Conservation (phyloP, 257 asterid species). For the Plantago major region DNA sequence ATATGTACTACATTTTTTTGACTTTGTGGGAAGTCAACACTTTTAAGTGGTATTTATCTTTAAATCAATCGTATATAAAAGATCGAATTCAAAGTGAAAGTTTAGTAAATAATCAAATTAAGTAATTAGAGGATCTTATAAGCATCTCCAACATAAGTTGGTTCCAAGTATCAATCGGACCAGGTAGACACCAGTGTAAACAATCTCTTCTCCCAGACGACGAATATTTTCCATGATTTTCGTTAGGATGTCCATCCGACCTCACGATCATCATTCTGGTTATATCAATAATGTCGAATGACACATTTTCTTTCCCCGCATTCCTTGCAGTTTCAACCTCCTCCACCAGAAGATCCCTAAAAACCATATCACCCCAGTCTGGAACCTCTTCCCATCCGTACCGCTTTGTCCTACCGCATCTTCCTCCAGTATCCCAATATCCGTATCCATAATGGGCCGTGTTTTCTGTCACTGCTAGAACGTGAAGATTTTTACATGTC, state of each 20-base stretch:
- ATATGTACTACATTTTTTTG: too few relatives aligned
- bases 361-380: constrained; percentile 14
- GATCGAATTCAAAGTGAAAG: too few relatives aligned
- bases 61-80: too few relatives aligned
- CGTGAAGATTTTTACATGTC: background rate
- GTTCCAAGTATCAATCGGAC: constrained; percentile 58
- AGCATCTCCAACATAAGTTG: constrained; percentile 38
- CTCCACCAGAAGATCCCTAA: constrained; percentile 28
- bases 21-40: too few relatives aligned
- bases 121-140: background rate
- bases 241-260: constrained; percentile 46
- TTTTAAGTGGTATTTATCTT: too few relatives aligned
- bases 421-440: constrained; percentile 40
- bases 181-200: constrained; percentile 56
- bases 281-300: constrained; percentile 29
- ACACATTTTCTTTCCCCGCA: constrained; percentile 8
- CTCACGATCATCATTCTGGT: constrained; percentile 26
- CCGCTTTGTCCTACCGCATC: constrained; percentile 34
- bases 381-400: constrained; percentile 16
- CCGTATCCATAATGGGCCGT: constrained; percentile 45
- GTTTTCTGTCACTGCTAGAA: constrained; percentile 30
- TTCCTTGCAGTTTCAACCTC: constrained; percentile 29
- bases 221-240: constrained; percentile 32
- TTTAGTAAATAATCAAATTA: too few relatives aligned
- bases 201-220: constrained; percentile 32